Evolutionary conservation across 345 rosid species (phyloP).

Genomic region (Orychophragmus violaceus): DNA sequence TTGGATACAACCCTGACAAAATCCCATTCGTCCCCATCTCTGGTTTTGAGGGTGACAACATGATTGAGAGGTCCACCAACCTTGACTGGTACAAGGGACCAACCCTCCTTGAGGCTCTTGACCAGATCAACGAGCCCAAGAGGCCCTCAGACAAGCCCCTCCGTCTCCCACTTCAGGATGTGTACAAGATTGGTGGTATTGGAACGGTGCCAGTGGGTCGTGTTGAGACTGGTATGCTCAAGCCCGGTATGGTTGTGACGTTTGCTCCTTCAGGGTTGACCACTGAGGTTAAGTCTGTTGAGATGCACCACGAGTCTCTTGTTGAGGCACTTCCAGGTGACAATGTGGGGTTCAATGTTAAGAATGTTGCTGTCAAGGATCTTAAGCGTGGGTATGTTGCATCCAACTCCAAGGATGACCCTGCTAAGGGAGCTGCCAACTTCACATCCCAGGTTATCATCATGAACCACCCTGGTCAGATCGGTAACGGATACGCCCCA

Average conservation of each 20-base stretch:
- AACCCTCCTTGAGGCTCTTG: constrained; percentile 45
- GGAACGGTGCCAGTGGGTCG: constrained; percentile 69
- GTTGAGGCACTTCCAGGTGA: constrained; percentile 75
- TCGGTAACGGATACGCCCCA: constrained; percentile 85
- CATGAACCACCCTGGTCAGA: constrained; percentile 72
- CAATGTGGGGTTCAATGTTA: constrained; percentile 77
- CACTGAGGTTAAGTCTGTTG: constrained; percentile 86
- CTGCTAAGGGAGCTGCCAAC: constrained; percentile 69
- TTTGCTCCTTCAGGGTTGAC: constrained; percentile 71
- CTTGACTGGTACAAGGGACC: constrained; percentile 58
- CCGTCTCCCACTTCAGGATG: constrained; percentile 65
- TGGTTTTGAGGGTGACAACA: constrained; percentile 56
- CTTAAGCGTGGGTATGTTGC: constrained; percentile 77
- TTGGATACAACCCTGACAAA: constrained; percentile 51
- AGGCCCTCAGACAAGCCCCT: constrained; percentile 92
- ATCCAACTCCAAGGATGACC: constrained; percentile 87
- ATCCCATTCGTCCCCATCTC: constrained; percentile 50
- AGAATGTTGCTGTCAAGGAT: constrained; percentile 88
- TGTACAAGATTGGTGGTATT: constrained; percentile 62
- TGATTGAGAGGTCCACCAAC: constrained; percentile 51
- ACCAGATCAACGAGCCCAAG: constrained; percentile 55
- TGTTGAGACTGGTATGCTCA: constrained; percentile 50
- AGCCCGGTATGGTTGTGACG: constrained; percentile 79
- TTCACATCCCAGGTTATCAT: constrained; percentile 85
- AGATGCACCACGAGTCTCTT: constrained; percentile 92